Evolutionary conservation across 2,329 filamentous ascomycete species (phyloP), one percentile per base, ranked within the genome.

Genomic region (Apiospora hydei): DNA sequence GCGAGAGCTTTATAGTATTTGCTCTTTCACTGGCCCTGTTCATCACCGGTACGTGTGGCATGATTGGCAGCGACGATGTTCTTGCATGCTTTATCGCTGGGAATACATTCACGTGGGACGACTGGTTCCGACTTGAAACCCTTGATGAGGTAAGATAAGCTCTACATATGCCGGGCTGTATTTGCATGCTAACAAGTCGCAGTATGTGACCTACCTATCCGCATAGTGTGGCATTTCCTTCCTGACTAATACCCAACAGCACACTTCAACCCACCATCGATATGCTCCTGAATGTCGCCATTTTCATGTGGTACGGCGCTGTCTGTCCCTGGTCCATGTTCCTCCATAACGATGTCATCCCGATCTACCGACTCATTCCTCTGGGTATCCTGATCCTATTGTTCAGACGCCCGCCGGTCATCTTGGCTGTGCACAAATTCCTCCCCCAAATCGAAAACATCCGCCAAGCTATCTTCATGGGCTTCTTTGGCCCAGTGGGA

Each of bases 191-290:
- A 16, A 69, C 24, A 49, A 21, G n/a, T 4, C 18, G 44, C 10
- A 49, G 47, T 64, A 64, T 64, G 57, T n/a, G 34, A 64, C 24
- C 18, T 41, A 13, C 34, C 57, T n/a, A 41, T 41, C 10, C 4
- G 34, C 30, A 11, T 10, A 64, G 30, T n/a, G 34, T 18, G 16
- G 5, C 57, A n/a, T n/a, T 38, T 41, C n/a, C n/a, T 47, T 47
- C 13, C 66, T 68, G 43, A 21, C 44, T 47, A 34, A 47, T n/a
- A 18, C 24, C 46, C 41, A 30, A 47, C 44, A 81, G 79, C 78
- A 95, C 93, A 1, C 88, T 98, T n/a, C 95, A 98, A 80, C 95
- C 95, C 0, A 98, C 95, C 0, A 93, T 98, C 66, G 95, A 98
- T 80, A 97, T 98, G 94, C 87, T 98, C 1, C 91, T 98, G 72